Evolutionary conservation across 140 eudicot species (phyloP), one percentile per base, ranked within the genome.

Genomic region (Ambrosia hybrid): DNA sequence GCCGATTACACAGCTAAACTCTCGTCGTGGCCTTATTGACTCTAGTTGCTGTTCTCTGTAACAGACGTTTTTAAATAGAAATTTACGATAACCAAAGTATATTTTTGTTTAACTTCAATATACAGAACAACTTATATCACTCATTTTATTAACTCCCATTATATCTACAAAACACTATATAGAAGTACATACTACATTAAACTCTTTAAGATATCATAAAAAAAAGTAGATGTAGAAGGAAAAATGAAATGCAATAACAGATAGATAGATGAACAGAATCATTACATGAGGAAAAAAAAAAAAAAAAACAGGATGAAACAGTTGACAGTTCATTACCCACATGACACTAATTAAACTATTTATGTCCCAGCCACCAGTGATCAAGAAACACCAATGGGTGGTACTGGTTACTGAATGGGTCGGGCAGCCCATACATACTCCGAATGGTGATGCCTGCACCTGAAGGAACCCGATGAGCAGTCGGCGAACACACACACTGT

Each of bases 401-500:
- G 30, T 21, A 21, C 30, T 21, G 30, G 30, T 64, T 15, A 71
- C 52, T 64, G 73, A 52, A 58, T 70, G 55, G 78, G 53, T 51
- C 52, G 59, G 41, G 89, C 78, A 57, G 43, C 82, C 97, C 95
- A 90, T 8, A 79, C 72, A 76, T 90, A 88, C 3, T 80, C 73
- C 2, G 86, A 67, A 57, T 67, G 90, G 55, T 90, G 97, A 9
- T 66, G 83, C 79, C 87, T 79, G 51, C 97, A 88, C 87, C 88
- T 75, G 72, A 88, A 90, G 4, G 95, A 87, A 52, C 95, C 97
- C 8, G 91, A 56, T 90, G 96, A 69, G 55, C 57, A 52, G 95
- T 90, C 1, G 96, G 95, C 8, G 96, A 87, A 71, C 96, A 90
- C 51, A 87, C 4, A 64, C 96, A 90, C 79, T 68, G 74, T 63